Percentiles rank a stretch among this genome's conserved stretches.
These are phyloP conservation scores for Kondoa subrosea DNA, from an alignment of 768 basidiomycete genomes.

Conservation along the genomic window DNA sequence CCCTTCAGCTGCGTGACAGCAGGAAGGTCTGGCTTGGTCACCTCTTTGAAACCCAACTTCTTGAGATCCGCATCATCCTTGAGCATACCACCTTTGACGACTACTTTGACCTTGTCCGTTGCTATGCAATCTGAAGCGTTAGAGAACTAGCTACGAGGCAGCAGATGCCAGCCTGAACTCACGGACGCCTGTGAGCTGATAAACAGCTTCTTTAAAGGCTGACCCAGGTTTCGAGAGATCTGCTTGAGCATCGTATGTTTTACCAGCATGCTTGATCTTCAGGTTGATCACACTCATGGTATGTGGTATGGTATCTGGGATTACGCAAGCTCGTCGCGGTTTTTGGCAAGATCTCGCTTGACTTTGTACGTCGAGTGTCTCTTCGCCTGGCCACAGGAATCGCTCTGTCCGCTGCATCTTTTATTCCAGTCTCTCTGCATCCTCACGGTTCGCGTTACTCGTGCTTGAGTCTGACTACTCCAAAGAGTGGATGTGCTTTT, in stretches of 20 bases:
- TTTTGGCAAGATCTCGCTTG: neutral
- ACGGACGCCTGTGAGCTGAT: conserved; percentile 63
- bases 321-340: neutral
- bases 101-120: conserved; percentile 85
- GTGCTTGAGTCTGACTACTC: no score
- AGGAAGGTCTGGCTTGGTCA: conserved; percentile 33
- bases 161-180: conserved; percentile 9
- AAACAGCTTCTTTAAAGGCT: conserved; percentile 68
- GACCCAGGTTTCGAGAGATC: conserved; percentile 52
- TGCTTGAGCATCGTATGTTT: conserved; percentile 51
- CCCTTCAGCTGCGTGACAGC: neutral
- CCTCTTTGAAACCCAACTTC: conserved; percentile 66
- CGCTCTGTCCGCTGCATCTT: no score
- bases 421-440: no score
- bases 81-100: conserved; percentile 46
- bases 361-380: no score
- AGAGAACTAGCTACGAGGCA: neutral
- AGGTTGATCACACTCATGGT: conserved; percentile 35
- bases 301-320: neutral
- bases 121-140: conserved; percentile 27
- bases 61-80: conserved; percentile 60
- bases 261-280: conserved; percentile 78
- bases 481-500: no score
- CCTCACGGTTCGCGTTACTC: no score
- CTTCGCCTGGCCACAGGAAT: no score